Evolutionary conservation across 345 rosid species (phyloP).

Genomic region (Angophora floribunda): DNA sequence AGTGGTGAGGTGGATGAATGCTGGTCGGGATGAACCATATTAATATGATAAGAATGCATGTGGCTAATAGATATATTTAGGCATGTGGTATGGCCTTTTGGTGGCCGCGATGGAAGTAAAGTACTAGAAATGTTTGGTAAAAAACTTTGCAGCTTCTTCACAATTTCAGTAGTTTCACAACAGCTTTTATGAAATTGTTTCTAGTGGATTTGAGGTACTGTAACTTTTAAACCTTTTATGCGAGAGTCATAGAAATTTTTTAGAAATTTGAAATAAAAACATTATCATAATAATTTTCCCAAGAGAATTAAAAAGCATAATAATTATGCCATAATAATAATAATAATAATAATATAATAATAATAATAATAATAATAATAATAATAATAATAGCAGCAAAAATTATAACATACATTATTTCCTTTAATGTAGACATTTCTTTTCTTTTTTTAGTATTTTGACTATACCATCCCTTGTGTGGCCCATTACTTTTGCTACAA

Average conservation of each 20-base stretch:
- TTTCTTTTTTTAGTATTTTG: no score
- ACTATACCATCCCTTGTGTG: no score
- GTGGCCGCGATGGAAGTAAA: not conserved
- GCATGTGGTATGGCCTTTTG: not conserved
- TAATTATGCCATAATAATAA: not conserved
- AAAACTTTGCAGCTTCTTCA: not conserved
- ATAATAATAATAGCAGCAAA: not conserved
- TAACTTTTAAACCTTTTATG: not conserved
- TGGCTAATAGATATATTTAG: not conserved
- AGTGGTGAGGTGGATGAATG: accelerated
- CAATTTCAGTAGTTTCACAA: not conserved
- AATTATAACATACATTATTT: no score
- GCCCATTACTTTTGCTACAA: no score
- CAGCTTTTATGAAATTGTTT: not conserved
- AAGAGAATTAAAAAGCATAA: not conserved
- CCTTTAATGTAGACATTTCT: no score
- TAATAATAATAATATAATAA: no score
- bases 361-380: no score
- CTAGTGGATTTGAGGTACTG: not conserved
- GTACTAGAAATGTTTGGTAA: not conserved
- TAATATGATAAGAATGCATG: not conserved
- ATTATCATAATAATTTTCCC: not conserved
- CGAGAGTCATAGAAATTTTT: not conserved
- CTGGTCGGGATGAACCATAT: not conserved
- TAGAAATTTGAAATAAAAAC: not conserved